Base-by-base conservation (phyloP, 2,329 filamentous ascomycete species). In the Phaeosphaeriaceae sp. region DNA sequence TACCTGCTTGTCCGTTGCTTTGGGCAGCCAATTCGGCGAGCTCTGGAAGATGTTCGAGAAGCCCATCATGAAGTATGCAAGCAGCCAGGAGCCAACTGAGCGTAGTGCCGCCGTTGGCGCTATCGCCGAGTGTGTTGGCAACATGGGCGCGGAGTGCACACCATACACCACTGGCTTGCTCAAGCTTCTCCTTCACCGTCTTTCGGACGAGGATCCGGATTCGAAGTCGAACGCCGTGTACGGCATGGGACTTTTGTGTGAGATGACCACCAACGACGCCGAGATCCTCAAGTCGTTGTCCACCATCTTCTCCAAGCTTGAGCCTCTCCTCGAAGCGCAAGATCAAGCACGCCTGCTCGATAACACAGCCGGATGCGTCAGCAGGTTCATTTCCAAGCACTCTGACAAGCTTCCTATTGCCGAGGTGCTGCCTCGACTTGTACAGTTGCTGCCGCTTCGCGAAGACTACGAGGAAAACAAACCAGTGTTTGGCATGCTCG, bases 381-480 rank as follows among this genome's bases (percentile, higher is more conserved):
- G 88, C 74, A 90, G 95, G 63, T 93, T 99, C 90, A 96, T 98
- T 78, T 86, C 91, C 76, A 91, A 91, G 71, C 89, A 96, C 79
- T 89, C 91, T n/a, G 88, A 94, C 67, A 87, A 86, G 67, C 89
- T 96, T 10, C 93, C 94, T 19, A 85, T 96, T 53, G 81, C 85
- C 41, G 89, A 97, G 59, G 91, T 96, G 20, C 86, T 99, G 1
- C 93, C 94, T 24, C 88, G 88, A 1, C 81, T 98, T 25, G 86
- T 96, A 56, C 86, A 86, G 60, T 85, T 93, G 25, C 86, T 98
- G 40, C 95, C 95, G 10, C 84, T 98, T 62, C 91, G 91, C 78
- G 93, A 97, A 75, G 95, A 98, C 78, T 98, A 87, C 70, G 93
- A 97, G 79, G 95, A 98, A 86, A 98, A 99, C 80, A 91, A 92